These are phyloP conservation scores for Lyophyllum shimeji DNA, from an alignment of 768 basidiomycete species.

Conservation along the genomic window DNA sequence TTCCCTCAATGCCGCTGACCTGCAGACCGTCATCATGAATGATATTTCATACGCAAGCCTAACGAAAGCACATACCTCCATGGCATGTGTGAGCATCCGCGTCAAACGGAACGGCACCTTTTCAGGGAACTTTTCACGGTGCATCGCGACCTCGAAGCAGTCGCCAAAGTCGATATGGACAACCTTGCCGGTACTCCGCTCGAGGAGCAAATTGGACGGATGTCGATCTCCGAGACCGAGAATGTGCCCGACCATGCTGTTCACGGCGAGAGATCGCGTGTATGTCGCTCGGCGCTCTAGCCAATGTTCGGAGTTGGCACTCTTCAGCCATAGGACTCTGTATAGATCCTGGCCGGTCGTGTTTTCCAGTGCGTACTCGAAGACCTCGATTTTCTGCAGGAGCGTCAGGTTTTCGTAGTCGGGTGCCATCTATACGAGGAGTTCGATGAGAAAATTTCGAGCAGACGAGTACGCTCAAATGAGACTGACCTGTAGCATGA, in stretches of 20 bases:
- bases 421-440: slow-evolving; percentile 82
- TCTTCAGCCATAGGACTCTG: slow-evolving; percentile 95
- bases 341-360: slow-evolving; percentile 98
- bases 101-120: slow-evolving; percentile 98
- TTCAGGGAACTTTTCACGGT: slow-evolving; percentile 98
- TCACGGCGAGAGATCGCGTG: slow-evolving; percentile 92
- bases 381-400: slow-evolving; percentile 98
- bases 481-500: slow-evolving; percentile 89
- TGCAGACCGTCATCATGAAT: slow-evolving; percentile 29
- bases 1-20: slow-evolving; percentile 98
- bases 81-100: slow-evolving; percentile 97
- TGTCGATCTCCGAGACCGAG: slow-evolving; percentile 97
- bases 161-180: slow-evolving; percentile 98
- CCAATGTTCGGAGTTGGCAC: slow-evolving; percentile 95
- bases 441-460: neutral
- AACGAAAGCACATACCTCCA: slow-evolving; percentile 70
- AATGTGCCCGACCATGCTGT: slow-evolving; percentile 99
- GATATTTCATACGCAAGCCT: neutral
- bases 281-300: slow-evolving; percentile 94
- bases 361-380: slow-evolving; percentile 97
- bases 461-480: neutral
- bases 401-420: slow-evolving; percentile 95
- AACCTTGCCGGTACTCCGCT: slow-evolving; percentile 89
- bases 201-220: slow-evolving; percentile 91
- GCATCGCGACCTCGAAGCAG: slow-evolving; percentile 98